A percentile compares a stretch with the other conserved stretches of the same genome.
Conservation (phyloP, 1,284 basidiomycete genomes). For the Moesziomyces sp. region DNA sequence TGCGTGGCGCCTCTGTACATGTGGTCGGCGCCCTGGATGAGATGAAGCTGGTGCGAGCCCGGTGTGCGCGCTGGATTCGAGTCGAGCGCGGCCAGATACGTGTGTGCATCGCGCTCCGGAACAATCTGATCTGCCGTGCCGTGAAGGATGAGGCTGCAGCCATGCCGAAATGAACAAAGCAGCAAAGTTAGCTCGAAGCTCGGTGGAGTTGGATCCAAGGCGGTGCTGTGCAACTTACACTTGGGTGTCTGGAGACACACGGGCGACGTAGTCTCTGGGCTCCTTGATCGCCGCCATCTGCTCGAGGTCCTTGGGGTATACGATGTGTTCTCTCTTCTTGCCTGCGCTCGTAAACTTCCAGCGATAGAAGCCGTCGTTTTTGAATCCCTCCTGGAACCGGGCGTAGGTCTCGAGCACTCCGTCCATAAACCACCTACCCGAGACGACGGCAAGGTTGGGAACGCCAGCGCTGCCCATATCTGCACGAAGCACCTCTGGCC, state of each 20-base stretch:
- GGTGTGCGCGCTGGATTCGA: constrained; percentile 7
- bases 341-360: constrained; percentile 54
- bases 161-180: background rate
- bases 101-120: constrained; percentile 27
- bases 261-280: constrained; percentile 15
- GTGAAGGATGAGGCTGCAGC: constrained; percentile 35
- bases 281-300: constrained; percentile 21
- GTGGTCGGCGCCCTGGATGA: constrained; percentile 53
- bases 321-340: constrained; percentile 26
- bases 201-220: background rate
- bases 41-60: constrained; percentile 31
- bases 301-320: constrained; percentile 39
- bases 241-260: constrained; percentile 25
- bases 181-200: background rate
- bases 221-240: constrained; percentile 11
- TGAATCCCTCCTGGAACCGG: constrained; percentile 16
- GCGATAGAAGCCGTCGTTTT: constrained; percentile 38
- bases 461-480: constrained; percentile 9
- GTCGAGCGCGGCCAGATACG: constrained; percentile 29
- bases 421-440: constrained; percentile 20
- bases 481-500: constrained; percentile 1
- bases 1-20: constrained; percentile 30
- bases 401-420: constrained; percentile 16
- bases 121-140: constrained; percentile 47
- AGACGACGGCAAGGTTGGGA: constrained; percentile 16